Conservation (phyloP, 2,329 filamentous ascomycete genomes). For the Nemania sp. region DNA sequence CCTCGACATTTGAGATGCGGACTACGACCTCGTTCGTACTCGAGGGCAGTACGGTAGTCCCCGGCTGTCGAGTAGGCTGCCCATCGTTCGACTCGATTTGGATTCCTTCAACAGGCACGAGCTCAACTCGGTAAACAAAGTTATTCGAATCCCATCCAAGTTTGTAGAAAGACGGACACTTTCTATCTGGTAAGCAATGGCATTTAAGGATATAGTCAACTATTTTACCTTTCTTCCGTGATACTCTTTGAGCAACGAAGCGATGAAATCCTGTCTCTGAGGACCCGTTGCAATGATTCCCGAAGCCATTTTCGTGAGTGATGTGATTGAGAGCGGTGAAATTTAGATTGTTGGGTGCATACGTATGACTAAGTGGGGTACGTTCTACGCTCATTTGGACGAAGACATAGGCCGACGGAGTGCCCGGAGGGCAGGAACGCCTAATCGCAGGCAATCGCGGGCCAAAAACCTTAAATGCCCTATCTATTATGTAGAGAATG, state of each 20-base stretch:
- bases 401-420: too few relatives aligned
- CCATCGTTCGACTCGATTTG: not conserved
- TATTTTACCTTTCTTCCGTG: constrained; percentile 8
- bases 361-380: too few relatives aligned
- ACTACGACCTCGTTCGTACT: constrained; percentile 13
- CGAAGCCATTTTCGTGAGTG: constrained; percentile 2
- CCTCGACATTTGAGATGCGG: constrained; percentile 15
- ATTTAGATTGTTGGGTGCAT: not conserved
- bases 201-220: not conserved
- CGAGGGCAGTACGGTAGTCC: constrained; percentile 11
- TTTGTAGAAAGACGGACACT: constrained; percentile 5
- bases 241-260: constrained; percentile 8
- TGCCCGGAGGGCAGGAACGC: too few relatives aligned
- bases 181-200: constrained; percentile 3
- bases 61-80: constrained; percentile 2
- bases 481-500: too few relatives aligned
- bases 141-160: constrained; percentile 10
- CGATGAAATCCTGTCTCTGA: constrained; percentile 7
- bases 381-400: not conserved
- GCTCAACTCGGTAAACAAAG: constrained; percentile 15
- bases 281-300: not conserved
- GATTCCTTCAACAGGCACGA: constrained; percentile 1
- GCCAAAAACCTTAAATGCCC: too few relatives aligned
- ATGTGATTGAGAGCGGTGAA: not conserved
- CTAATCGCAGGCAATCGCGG: too few relatives aligned